Conservation (phyloP, 768 basidiomycete genomes). For the Lactarius quietus region DNA sequence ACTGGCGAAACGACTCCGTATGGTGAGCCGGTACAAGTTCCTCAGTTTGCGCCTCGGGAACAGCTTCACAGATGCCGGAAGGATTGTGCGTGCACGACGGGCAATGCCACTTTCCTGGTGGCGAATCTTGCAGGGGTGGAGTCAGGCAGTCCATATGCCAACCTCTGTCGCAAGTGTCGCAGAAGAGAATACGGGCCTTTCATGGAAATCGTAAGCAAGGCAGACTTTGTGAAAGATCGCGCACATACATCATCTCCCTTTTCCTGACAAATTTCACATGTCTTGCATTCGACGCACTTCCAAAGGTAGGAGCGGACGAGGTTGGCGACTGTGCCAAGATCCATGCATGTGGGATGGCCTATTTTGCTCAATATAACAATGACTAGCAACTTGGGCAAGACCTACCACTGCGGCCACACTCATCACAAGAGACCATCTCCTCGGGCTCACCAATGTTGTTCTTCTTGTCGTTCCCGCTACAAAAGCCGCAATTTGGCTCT, state of each 20-base stretch:
- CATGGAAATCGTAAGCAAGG: conserved; percentile 25
- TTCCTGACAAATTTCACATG: conserved; percentile 78
- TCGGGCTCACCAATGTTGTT: conserved; percentile 62
- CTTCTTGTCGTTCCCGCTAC: conserved; percentile 57
- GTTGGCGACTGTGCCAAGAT: conserved; percentile 54
- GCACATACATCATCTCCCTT: conserved; percentile 85
- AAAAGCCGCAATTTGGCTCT: conserved; percentile 75
- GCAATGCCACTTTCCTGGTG: conserved; percentile 77
- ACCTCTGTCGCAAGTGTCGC: conserved; percentile 92
- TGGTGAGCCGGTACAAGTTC: not conserved
- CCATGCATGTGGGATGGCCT: conserved; percentile 90
- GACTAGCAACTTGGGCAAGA: conserved; percentile 12
- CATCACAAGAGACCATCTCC: conserved; percentile 69
- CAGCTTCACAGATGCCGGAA: conserved; percentile 23
- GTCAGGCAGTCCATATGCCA: conserved; percentile 82
- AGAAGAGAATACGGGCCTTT: conserved; percentile 80
- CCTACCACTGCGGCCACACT: conserved; percentile 82
- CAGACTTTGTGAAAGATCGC: conserved; percentile 20
- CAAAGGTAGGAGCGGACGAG: conserved; percentile 72
- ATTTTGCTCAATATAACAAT: conserved; percentile 10
- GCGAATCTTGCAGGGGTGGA: conserved; percentile 67
- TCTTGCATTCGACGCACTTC: conserved; percentile 91
- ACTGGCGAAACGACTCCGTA: conserved; percentile 29
- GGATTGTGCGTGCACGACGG: conserved; percentile 45
- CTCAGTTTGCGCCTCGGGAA: conserved; percentile 10